Base-by-base conservation (phyloP, 2,329 filamentous ascomycete genomes). In the Chaetomium sp. region DNA sequence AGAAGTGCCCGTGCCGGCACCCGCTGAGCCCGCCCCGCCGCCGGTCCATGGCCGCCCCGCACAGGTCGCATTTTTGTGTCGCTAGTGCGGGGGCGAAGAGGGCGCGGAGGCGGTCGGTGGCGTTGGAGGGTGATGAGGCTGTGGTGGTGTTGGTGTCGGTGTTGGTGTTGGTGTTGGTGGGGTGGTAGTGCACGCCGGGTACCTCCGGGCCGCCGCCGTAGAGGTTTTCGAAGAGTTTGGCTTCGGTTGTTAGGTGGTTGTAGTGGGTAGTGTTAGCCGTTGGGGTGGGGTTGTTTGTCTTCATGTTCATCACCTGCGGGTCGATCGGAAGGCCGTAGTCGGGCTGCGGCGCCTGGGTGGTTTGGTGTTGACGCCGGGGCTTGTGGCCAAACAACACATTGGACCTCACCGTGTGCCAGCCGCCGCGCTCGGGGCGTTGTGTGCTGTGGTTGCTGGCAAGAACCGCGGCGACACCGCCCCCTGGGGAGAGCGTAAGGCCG, bases 141-240 rank as follows among this genome's bases (percentile, higher is more conserved):
- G 4, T 58, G 35, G 16, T 58, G 55, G 33, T 68, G 33, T 3
- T 56, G 27, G 54, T n/a, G 60, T 33, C 13, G 64, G 58, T 23
- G 8, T 21, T 16, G 62, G 59, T 27, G 63, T 56, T 23, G 68
- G 38, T 57, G 67, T 10, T 60, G 4, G 54, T 53, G 4, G 60
- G 45, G 16, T 58, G 57, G 35, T 68, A 70, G 51, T 69, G 65
- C 25, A 80, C 75, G 4, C 80, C 82, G 0, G 79, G 76, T 2
- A 85, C 80, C 1, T 78, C 75, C 0, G 78, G 75, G 0, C 82
- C 82, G n/a, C 75, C 75, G 21, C 83, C 84, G 69, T 87, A 87
- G 81, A 87, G 84, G 79, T 82, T 85, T 66, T 86, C 82, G 80
- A 84, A 87, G 53, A 83, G 76, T 45, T 76, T 75, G 0, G 80